These are phyloP conservation scores for Pyricularia sp. DNA, from an alignment of 2,329 filamentous ascomycete genomes.

Conservation along the genomic window DNA sequence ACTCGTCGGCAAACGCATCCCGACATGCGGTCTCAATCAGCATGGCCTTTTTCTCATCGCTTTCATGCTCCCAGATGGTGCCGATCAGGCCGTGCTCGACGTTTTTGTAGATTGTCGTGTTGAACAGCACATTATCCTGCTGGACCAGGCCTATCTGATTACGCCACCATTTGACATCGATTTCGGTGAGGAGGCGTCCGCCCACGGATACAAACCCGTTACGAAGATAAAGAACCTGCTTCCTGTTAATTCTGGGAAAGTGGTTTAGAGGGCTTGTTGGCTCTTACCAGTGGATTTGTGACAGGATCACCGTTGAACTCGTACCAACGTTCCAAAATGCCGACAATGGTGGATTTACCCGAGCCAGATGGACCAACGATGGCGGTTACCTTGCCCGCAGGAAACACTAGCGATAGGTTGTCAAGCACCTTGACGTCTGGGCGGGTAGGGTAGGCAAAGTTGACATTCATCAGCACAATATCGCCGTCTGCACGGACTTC, in stretches of 20 bases:
- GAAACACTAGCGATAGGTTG: conserved; percentile 35
- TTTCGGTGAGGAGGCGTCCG: conserved; percentile 18
- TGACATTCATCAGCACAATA: conserved; percentile 48
- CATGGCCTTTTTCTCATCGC: conserved; percentile 29
- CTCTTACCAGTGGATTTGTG: conserved; percentile 10
- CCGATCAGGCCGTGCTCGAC: conserved; percentile 37
- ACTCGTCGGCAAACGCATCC: conserved; percentile 58
- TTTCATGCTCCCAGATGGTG: conserved; percentile 23
- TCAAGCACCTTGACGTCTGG: conserved; percentile 35
- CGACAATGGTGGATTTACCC: conserved; percentile 69
- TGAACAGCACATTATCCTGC: conserved; percentile 30
- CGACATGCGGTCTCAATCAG: conserved; percentile 51
- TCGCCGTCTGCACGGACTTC: conserved; percentile 34
- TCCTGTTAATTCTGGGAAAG: not conserved
- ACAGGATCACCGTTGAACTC: conserved; percentile 34
- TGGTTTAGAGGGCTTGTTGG: not conserved
- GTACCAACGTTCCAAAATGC: conserved; percentile 60
- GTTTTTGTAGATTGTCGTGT: conserved; percentile 37
- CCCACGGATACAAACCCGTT: conserved; percentile 14
- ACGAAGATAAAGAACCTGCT: conserved; percentile 12
- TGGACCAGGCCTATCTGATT: conserved; percentile 29
- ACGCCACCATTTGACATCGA: conserved; percentile 48
- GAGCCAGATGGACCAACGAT: conserved; percentile 71
- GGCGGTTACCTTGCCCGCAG: conserved; percentile 61
- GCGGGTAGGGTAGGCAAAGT: conserved; percentile 50